These are phyloP conservation scores for Microglena sp. DNA, from an alignment of 139 green algal genomes.

Conservation along the genomic window DNA sequence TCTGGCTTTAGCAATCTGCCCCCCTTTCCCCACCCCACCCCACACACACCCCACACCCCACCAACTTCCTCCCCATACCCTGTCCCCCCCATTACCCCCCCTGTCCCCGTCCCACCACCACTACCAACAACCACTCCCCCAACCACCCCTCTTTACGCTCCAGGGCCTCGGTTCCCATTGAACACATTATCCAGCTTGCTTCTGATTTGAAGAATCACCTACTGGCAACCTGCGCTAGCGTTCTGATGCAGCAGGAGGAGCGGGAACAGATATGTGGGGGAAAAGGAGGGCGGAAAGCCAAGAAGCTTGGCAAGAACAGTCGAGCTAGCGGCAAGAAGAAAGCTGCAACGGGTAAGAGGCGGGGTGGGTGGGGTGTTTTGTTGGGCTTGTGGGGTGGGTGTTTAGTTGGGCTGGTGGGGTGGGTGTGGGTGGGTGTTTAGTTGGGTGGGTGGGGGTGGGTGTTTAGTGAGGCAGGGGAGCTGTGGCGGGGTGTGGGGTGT, in stretches of 20 bases:
- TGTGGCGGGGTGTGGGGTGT: not conserved
- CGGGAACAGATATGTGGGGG: not conserved
- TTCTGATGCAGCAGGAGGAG: constrained; percentile 6
- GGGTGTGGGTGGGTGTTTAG: not conserved
- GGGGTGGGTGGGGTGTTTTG: not conserved
- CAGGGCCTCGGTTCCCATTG: constrained; percentile 30
- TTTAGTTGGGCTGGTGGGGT: too few species aligned
- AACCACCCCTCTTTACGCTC: not conserved
- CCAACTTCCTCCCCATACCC: not conserved
- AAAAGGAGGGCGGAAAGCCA: constrained; percentile 11
- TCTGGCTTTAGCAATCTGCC: too few species aligned
- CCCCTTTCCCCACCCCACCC: too few species aligned
- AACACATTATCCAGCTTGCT: constrained; percentile 35
- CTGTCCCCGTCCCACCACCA: too few species aligned
- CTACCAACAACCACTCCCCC: too few species aligned
- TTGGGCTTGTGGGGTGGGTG: not conserved
- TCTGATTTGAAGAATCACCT: constrained; percentile 37
- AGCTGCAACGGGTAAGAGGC: not conserved
- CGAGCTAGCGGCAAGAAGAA: not conserved
- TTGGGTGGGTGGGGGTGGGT: not conserved
- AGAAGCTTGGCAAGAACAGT: not conserved
- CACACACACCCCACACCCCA: too few species aligned
- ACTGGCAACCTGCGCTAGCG: constrained; percentile 13
- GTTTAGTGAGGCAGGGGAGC: not conserved
- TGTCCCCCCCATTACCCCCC: not conserved